A percentile compares a stretch with the other conserved stretches of the same genome.
These are phyloP conservation scores for Macadamia tetraphylla DNA, from an alignment of 164 flowering plant species.

Conservation along the genomic window DNA sequence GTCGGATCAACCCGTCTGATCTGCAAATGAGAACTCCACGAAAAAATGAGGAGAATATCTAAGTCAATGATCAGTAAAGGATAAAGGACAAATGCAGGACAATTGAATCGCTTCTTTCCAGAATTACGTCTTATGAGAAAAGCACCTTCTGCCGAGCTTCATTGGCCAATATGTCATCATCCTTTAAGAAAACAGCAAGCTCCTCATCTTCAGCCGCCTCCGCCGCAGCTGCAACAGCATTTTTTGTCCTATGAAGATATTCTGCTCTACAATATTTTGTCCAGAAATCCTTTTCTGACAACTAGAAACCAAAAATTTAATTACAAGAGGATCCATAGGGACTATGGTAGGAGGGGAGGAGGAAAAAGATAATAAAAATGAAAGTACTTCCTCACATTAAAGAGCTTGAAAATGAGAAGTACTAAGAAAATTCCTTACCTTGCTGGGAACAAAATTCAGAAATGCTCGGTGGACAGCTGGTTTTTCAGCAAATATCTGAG, in stretches of 20 bases:
- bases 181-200: slow-evolving; percentile 83
- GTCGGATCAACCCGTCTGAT: slow-evolving; percentile 93
- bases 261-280: slow-evolving; percentile 90
- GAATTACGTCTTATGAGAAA: slow-evolving; percentile 1
- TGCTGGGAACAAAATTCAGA: slow-evolving; percentile 67
- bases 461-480: slow-evolving; percentile 95
- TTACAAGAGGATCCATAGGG: not conserved
- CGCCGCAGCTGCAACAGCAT: slow-evolving; percentile 79
- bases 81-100: slow-evolving; percentile 4
- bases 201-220: slow-evolving; percentile 99
- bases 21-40: slow-evolving; percentile 33
- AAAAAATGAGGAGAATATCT: slow-evolving; percentile 3
- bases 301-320: slow-evolving; percentile 32
- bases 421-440: slow-evolving; percentile 35
- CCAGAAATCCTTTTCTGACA: slow-evolving; percentile 92
- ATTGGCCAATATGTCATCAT: slow-evolving; percentile 73
- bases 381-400: not conserved
- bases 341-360: too few relatives aligned
- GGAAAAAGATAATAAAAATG: too few relatives aligned
- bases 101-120: not conserved
- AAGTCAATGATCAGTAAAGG: slow-evolving; percentile 2
- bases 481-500: slow-evolving; percentile 94
- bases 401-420: not conserved
- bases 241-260: slow-evolving; percentile 74
- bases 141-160: slow-evolving; percentile 83